Conservation (phyloP, 2,329 filamentous ascomycete species). For the Colletotrichum cuscutae region DNA sequence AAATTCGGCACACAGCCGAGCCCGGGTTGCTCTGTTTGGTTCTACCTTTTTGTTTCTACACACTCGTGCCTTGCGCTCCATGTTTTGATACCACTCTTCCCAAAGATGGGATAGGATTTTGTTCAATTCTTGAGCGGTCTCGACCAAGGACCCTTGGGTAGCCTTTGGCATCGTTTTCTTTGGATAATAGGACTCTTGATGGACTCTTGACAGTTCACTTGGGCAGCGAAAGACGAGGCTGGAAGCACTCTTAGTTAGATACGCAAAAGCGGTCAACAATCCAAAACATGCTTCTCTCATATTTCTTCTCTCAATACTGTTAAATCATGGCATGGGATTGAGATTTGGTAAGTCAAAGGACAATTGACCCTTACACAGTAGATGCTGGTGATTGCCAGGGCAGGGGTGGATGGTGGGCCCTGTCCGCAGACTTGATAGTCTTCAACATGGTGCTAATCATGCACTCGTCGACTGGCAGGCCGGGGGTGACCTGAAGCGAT, state of each 20-base stretch:
- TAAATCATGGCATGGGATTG: background rate
- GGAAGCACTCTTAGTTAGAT: background rate
- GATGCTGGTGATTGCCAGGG: background rate
- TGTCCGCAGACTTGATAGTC: background rate
- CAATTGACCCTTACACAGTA: background rate
- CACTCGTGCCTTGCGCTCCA: constrained; percentile 2
- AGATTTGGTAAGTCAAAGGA: background rate
- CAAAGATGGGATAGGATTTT: constrained; percentile 21
- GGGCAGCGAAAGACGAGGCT: background rate
- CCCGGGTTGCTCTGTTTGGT: background rate
- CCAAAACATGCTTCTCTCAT: background rate
- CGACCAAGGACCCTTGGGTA: background rate
- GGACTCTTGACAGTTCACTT: background rate
- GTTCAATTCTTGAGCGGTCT: constrained; percentile 23
- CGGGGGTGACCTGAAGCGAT: background rate
- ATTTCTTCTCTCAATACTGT: no score
- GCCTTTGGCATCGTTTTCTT: constrained; percentile 9
- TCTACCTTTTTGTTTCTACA: constrained; percentile 13
- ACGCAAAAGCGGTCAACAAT: background rate
- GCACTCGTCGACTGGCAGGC: background rate
- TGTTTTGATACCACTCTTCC: constrained; percentile 33
- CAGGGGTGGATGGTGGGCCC: background rate
- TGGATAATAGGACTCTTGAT: background rate
- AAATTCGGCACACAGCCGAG: background rate
- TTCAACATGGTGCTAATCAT: background rate